phyloP scores from a whole-genome alignment of 2,329 filamentous ascomycete genomes.

The Pseudogymnoascus sp. region DNA sequence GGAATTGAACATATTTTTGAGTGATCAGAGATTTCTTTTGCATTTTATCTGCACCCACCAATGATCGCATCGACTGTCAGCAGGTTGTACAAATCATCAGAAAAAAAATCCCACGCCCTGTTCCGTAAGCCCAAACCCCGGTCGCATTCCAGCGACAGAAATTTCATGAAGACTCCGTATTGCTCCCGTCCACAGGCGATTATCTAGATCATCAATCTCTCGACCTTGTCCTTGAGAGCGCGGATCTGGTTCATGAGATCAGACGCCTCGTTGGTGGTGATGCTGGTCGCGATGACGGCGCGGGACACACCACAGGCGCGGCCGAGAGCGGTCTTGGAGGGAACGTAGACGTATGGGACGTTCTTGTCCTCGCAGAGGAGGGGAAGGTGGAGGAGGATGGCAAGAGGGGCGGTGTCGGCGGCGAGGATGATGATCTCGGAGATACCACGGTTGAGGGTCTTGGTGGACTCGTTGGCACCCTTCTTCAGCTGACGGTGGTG shows the following conservation, averaged over 20 bases:
- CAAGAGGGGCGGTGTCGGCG: slow-evolving; percentile 78
- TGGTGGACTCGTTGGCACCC: slow-evolving; percentile 80
- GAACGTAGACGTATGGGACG: slow-evolving; percentile 65
- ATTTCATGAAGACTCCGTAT: neutral
- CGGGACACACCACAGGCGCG: slow-evolving; percentile 84
- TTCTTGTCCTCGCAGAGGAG: slow-evolving; percentile 80
- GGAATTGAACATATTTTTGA: slow-evolving; percentile 10
- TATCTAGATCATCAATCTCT: slow-evolving; percentile 82
- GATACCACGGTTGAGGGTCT: slow-evolving; percentile 85
- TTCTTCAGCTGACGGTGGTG: slow-evolving; percentile 76
- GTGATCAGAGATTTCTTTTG: slow-evolving; percentile 7
- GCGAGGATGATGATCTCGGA: slow-evolving; percentile 83
- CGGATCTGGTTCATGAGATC: slow-evolving; percentile 85
- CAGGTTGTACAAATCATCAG: slow-evolving; percentile 6
- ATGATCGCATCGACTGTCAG: slow-evolving; percentile 2
- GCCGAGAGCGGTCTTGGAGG: slow-evolving; percentile 75
- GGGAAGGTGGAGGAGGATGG: slow-evolving; percentile 82
- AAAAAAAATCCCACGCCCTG: neutral
- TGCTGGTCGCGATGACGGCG: slow-evolving; percentile 76
- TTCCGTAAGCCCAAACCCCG: slow-evolving; percentile 4
- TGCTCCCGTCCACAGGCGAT: neutral
- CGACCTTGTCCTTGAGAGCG: slow-evolving; percentile 87
- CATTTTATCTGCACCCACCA: slow-evolving; percentile 1
- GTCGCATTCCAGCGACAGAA: slow-evolving; percentile 9
- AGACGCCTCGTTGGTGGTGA: slow-evolving; percentile 86